Evolutionary conservation across 192 early-diverging fungal genomes (phyloP), one percentile per base, ranked within the genome.

Genomic region (Mortierella antarctica): DNA sequence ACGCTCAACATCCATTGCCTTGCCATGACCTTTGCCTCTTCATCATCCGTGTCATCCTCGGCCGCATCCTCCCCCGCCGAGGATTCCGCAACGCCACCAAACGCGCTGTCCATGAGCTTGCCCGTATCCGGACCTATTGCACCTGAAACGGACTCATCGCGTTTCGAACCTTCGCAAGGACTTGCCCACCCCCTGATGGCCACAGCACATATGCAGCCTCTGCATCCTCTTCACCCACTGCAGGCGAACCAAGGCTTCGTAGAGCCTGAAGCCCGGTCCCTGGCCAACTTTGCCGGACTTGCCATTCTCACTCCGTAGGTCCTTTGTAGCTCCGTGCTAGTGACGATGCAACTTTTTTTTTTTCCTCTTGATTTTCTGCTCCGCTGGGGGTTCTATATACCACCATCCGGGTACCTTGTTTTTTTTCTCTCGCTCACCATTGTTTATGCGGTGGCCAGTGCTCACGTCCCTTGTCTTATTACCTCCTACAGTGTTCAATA

Each of bases 271-370:
- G 18, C 47, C 18, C 49, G 40, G 18, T 49, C 61, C 8, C 41
- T 54, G 9, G 44, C 52, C n/a, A 50, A 40, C 5, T n/a, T 76
- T n/a, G 44, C 66, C 15, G 66, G 74, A n/a, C 21, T 76, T 10
- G 60, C 74, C 17, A 69, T 64, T 58, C 8, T 69, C 10, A 48
- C 74, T 31, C 65, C 73, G 31, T 50, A 46, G 73, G 67, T 67
- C 60, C 60, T 55, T 15, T 14, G 17, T 49, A 58, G 12, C 17
- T 21, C 57, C 50, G 21, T 62, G 41, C 60, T 62, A 10, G 20
- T 23, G 41, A 12, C 42, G 45, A 49, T 23, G 21, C 60, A 46
- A 8, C 56, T 57, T 12, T 45, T 20, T 6, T 12, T 62, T 23
- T 47, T 39, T 41, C 7, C 20, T 15, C n/a, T 14, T 12, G 44